Evolutionary conservation across 768 basidiomycete species (phyloP), one percentile per base, ranked within the genome.

Genomic region (Lactifluus hygrophoroides): DNA sequence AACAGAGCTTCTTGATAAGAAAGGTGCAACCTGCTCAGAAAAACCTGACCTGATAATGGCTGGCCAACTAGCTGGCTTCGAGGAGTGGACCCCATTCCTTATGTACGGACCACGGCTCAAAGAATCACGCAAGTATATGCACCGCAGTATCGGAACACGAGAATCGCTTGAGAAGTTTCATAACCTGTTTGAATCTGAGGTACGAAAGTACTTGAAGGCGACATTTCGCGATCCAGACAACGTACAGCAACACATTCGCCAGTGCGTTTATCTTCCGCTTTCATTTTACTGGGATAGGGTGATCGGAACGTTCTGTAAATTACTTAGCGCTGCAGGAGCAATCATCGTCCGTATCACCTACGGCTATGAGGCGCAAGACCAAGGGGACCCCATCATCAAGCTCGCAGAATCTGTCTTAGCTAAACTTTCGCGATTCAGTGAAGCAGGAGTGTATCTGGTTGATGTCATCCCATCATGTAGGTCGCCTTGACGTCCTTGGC

Each of bases 281-380:
- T 23, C 23, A 21, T 10, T 16, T 7, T 23, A 5, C n/a, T 30
- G 13, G 10, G 16, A 35, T 23, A 38, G 16, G 35, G 16, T 14
- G 34, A 11, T 34, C 6, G 16, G 21, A 3, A 14, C 21, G 14
- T 23, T n/a, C 21, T 32, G 32, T 32, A 10, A 32, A n/a, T n/a
- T n/a, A n/a, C 10, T 32, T 38, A 55, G 54, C 14, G 27, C 44
- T 44, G 57, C 67, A 6, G 65, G 64, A 8, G 37, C 56, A n/a
- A 56, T 64, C 25, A 66, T 66, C 43, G 27, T 66, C 30, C 46
- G 61, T 13, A 66, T 68, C 34, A 56, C 65, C 3, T 66, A 68
- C 44, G 67, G 67, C 8, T 63, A 65, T 38, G 45, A 62, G 16
- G 54, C 61, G 34, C 13, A 38, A 30, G 40, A 40, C 3, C 17